These are phyloP conservation scores for Vinca minor DNA, from an alignment of 257 asterid genomes.

Conservation along the genomic window DNA sequence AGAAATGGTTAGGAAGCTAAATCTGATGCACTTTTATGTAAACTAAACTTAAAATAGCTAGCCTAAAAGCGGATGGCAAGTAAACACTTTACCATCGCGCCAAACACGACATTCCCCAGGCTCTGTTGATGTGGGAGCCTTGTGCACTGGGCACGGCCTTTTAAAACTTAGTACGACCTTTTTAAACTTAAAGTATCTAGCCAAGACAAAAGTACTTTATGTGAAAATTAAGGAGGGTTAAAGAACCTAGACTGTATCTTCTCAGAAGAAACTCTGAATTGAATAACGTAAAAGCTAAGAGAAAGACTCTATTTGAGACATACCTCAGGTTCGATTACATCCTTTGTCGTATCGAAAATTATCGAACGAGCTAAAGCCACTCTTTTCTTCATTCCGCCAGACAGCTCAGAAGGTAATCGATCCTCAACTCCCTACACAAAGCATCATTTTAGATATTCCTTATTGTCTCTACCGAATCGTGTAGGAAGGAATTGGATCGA, in stretches of 20 bases:
- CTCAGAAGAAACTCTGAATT: not conserved
- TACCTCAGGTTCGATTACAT: constrained; percentile 91
- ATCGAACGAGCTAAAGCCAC: constrained; percentile 98
- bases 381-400: constrained; percentile 99
- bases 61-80: too few species aligned
- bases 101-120: too few species aligned
- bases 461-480: not conserved
- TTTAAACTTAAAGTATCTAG: not conserved
- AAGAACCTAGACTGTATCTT: not conserved
- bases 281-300: not conserved
- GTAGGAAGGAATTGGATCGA: not conserved
- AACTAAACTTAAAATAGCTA: not conserved
- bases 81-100: too few species aligned
- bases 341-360: constrained; percentile 80
- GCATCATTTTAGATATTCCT: constrained; percentile 10
- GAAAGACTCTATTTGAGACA: constrained; percentile 14
- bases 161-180: too few species aligned
- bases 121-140: too few species aligned
- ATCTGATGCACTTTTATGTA: not conserved
- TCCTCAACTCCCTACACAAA: constrained; percentile 81
- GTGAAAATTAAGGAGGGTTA: constrained; percentile 3
- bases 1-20: not conserved
- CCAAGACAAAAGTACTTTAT: not conserved
- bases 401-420: constrained; percentile 88
- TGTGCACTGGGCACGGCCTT: too few species aligned